Conservation (phyloP, 2,329 filamentous ascomycete genomes). For the Stemphylium lycopersici region DNA sequence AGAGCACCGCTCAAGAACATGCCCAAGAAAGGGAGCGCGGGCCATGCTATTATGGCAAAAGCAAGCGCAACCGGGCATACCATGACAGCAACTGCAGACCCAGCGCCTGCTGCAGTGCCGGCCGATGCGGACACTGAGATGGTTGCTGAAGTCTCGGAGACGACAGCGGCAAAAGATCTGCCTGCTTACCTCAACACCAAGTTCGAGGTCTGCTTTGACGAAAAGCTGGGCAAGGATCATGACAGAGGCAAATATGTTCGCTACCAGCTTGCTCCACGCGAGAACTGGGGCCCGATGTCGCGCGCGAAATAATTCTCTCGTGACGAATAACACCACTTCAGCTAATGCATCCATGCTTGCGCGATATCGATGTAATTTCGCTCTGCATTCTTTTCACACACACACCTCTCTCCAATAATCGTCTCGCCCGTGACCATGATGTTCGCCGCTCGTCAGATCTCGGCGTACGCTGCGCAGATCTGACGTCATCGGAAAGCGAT, state of each 20-base stretch:
- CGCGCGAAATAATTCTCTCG: conserved; percentile 50
- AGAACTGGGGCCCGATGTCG: conserved; percentile 90
- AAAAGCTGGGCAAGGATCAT: conserved; percentile 73
- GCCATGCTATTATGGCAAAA: conserved; percentile 64
- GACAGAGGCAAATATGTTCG: conserved; percentile 72
- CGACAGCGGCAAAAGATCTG: conserved; percentile 1
- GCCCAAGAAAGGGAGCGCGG: conserved; percentile 72
- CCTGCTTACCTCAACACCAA: conserved; percentile 43
- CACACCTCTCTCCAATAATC: conserved; percentile 3
- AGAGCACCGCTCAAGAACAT: conserved; percentile 77
- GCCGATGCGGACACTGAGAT: conserved; percentile 5
- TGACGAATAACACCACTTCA: conserved; percentile 1
- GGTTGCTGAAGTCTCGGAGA: conserved; percentile 2
- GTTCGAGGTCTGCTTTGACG: conserved; percentile 77
- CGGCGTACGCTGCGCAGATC: conserved; percentile 2
- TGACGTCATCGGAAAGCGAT: conserved; percentile 9
- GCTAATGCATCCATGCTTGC: background rate
- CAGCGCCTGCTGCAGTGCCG: conserved; percentile 5
- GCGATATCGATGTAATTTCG: background rate
- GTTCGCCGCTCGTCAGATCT: conserved; percentile 4
- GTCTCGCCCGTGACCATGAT: conserved; percentile 1
- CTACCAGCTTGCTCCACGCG: conserved; percentile 87
- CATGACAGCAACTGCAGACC: conserved; percentile 1
- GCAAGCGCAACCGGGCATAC: conserved; percentile 25
- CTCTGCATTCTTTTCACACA: background rate